Conservation (phyloP, 352 stramenopile species). For the Thalassiosira exigua region DNA sequence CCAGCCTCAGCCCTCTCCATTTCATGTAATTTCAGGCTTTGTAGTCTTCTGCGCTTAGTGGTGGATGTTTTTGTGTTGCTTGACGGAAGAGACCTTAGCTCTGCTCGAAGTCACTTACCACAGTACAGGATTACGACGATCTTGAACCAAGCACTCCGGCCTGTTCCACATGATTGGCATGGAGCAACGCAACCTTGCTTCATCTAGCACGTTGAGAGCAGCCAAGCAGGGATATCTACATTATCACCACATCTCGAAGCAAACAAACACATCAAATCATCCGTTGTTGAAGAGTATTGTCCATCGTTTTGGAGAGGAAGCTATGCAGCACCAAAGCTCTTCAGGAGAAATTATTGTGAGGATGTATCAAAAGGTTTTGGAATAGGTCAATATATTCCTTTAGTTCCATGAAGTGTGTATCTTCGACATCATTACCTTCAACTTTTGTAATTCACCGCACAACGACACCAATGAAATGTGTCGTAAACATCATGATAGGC, state of each 20-base stretch:
- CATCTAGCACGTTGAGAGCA: too few species aligned
- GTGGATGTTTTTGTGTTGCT: background rate
- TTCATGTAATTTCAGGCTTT: background rate
- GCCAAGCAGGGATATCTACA: background rate
- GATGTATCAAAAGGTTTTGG: background rate
- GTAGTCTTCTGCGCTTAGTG: background rate
- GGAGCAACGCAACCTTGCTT: background rate
- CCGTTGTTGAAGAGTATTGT: background rate
- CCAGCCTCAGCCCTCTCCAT: background rate
- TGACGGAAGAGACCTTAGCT: background rate
- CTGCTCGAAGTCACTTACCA: background rate
- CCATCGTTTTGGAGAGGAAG: background rate
- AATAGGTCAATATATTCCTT: background rate
- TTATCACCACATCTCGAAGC: background rate
- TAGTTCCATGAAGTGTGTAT: background rate
- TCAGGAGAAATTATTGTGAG: background rate
- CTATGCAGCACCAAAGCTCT: slow-evolving; percentile 5
- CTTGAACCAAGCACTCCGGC: background rate
- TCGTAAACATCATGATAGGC: background rate
- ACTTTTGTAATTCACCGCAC: background rate
- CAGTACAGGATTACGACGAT: background rate
- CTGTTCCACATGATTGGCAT: slow-evolving; percentile 7
- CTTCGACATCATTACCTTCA: background rate
- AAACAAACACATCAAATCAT: background rate
- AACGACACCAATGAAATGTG: background rate